These are phyloP conservation scores for Gautieria morchelliformis DNA, from an alignment of 768 basidiomycete species.

Conservation along the genomic window DNA sequence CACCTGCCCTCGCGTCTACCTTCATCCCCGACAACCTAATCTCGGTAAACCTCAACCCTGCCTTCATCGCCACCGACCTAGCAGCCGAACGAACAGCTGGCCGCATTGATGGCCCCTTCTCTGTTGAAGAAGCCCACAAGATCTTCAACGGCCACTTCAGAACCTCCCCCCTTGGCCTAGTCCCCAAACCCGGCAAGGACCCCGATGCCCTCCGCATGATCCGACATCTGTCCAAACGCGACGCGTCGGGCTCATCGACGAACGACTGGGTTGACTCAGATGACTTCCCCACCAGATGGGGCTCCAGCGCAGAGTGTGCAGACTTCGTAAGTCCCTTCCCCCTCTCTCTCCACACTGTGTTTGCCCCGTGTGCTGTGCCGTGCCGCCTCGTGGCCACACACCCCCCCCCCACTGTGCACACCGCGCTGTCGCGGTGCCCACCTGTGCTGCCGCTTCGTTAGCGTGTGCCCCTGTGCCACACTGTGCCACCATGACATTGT, in stretches of 20 bases:
- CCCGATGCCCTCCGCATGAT: background rate
- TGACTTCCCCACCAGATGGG: background rate
- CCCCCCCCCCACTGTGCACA: too few relatives aligned
- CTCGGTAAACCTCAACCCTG: slow-evolving; percentile 12
- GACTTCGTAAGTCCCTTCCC: background rate
- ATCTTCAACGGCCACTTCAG: background rate
- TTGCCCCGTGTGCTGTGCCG: too few relatives aligned
- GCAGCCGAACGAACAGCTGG: too few relatives aligned
- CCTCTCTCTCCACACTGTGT: too few relatives aligned
- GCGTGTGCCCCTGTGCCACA: too few relatives aligned
- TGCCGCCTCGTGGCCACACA: too few relatives aligned
- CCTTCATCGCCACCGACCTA: slow-evolving; percentile 1
- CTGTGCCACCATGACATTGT: too few relatives aligned
- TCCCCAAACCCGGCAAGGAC: background rate
- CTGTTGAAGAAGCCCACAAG: slow-evolving; percentile 1
- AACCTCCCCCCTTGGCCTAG: background rate
- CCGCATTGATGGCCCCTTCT: slow-evolving; percentile 9
- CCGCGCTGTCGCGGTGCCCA: too few relatives aligned
- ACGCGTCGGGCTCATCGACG: background rate
- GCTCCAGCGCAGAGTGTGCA: background rate
- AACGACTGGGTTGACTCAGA: background rate
- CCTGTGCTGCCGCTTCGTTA: too few relatives aligned
- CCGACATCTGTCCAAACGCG: background rate
- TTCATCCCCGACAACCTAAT: slow-evolving; percentile 17
- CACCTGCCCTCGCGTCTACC: background rate